Conservation (phyloP, 805 yeast genomes). For the Yamadazyma olivae region DNA sequence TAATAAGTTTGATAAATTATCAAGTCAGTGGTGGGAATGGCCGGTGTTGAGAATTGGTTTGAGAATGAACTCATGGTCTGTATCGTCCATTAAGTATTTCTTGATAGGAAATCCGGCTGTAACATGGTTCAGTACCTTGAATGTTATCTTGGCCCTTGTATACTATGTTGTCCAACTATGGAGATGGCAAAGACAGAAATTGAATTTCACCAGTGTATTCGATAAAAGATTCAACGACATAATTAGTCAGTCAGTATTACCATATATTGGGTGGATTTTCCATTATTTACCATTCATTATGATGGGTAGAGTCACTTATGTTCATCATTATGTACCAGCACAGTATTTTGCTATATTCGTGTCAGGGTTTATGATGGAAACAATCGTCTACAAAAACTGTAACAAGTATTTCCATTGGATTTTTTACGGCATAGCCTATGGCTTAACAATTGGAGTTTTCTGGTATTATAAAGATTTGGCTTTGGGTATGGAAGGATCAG, state of each 20-base stretch:
- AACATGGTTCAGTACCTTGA: constrained; percentile 51
- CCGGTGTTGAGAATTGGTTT: constrained; percentile 75
- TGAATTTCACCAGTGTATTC: constrained; percentile 16
- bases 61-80: constrained; percentile 72
- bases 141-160: constrained; percentile 19
- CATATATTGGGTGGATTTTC: constrained; percentile 37
- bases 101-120: constrained; percentile 75
- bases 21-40: constrained; percentile 86
- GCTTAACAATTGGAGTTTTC: constrained; percentile 54
- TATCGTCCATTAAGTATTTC: constrained; percentile 57
- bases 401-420: constrained; percentile 12
- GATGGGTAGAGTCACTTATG: constrained; percentile 43
- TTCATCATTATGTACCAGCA: constrained; percentile 46
- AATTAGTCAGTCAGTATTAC: constrained; percentile 30
- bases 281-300: constrained; percentile 39
- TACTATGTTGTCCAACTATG: constrained; percentile 17
- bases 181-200: constrained; percentile 33
- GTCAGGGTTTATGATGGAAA: constrained; percentile 57
- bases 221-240: constrained; percentile 26
- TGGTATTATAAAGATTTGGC: constrained; percentile 63
- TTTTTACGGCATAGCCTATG: constrained; percentile 47
- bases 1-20: constrained; percentile 68
- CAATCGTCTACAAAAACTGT: constrained; percentile 15
- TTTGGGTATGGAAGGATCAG: constrained; percentile 66
- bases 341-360: constrained; percentile 67